Conservation (phyloP, 2,329 filamentous ascomycete genomes). For the Raffaelea ambrosiae region DNA sequence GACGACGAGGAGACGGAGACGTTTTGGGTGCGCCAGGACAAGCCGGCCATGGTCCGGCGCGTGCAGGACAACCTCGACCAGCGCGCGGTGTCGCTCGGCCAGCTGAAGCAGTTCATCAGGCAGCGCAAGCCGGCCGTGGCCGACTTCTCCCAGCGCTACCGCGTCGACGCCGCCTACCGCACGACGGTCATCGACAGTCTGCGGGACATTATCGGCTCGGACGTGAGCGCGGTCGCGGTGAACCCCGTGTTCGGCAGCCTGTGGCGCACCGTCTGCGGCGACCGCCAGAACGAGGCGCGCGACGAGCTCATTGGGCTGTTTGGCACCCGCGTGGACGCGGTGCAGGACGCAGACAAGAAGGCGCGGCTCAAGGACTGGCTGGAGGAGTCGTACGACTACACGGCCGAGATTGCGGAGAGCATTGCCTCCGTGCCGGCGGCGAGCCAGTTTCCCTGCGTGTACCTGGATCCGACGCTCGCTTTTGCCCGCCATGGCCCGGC, state of each 20-base stretch:
- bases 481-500: too few species aligned
- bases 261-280: conserved; percentile 40
- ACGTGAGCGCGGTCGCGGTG: conserved; percentile 33
- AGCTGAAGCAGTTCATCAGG: conserved; percentile 17
- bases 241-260: conserved; percentile 42
- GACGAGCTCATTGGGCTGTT: conserved; percentile 34
- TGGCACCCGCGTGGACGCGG: conserved; percentile 26
- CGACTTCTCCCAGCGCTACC: conserved; percentile 33
- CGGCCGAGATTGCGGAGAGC: conserved; percentile 29
- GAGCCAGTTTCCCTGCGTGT: conserved; percentile 37
- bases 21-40: conserved; percentile 8
- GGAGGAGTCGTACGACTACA: conserved; percentile 41
- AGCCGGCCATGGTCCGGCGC: background rate
- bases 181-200: conserved; percentile 29
- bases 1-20: conserved; percentile 3
- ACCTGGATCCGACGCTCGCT: conserved; percentile 37
- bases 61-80: conserved; percentile 7
- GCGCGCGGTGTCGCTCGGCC: conserved; percentile 8
- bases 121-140: conserved; percentile 15
- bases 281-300: conserved; percentile 30
- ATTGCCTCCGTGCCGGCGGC: conserved; percentile 27
- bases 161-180: conserved; percentile 27
- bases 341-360: conserved; percentile 24
- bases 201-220: conserved; percentile 30
- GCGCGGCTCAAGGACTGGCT: conserved; percentile 36